phyloP scores from a whole-genome alignment of 345 rosid species.

The Salix caprea region DNA sequence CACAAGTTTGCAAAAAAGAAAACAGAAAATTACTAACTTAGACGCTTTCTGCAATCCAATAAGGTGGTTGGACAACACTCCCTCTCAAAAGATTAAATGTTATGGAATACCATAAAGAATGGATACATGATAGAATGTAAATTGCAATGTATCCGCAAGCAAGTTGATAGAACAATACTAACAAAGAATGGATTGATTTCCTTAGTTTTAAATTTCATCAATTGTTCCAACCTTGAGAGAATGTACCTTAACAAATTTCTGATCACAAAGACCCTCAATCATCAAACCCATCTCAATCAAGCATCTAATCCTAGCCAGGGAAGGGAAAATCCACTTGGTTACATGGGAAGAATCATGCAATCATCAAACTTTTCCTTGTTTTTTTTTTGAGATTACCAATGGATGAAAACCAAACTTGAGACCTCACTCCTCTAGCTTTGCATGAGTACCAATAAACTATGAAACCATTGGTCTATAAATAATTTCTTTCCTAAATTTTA shows the following conservation, averaged over 20 bases:
- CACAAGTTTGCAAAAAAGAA: background rate
- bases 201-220: background rate
- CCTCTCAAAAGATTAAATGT: background rate
- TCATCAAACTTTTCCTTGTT: background rate
- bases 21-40: background rate
- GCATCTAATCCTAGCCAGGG: background rate
- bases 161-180: background rate
- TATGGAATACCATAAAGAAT: background rate
- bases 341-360: background rate
- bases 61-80: background rate
- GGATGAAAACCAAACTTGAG: background rate
- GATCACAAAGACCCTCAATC: background rate
- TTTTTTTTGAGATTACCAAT: background rate
- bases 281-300: constrained; percentile 1
- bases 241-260: background rate
- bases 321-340: background rate
- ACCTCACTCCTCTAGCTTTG: background rate
- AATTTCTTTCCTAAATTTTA: background rate
- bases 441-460: background rate
- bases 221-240: background rate
- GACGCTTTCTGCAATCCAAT: background rate
- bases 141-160: background rate
- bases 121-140: background rate
- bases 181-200: background rate
- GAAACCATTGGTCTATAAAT: background rate